Conservation (phyloP, 2,329 filamentous ascomycete genomes). For the Penicillium decumbens region DNA sequence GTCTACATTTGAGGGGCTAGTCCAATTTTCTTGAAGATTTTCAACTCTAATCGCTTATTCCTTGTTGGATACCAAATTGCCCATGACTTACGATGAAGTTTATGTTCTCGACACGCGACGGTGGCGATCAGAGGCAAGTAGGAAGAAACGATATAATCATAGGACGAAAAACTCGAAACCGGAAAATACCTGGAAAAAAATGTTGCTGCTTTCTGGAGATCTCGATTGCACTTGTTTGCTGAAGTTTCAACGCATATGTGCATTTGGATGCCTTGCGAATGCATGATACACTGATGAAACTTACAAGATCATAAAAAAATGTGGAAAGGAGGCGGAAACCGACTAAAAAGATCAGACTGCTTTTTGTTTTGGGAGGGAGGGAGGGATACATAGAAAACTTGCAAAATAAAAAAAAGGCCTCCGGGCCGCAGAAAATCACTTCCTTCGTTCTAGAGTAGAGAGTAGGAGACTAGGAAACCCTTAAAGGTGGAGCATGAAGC, state of each 20-base stretch:
- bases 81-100: not conserved
- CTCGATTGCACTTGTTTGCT: not conserved
- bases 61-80: not conserved
- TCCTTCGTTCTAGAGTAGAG: not conserved
- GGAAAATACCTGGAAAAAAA: not conserved
- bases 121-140: not conserved
- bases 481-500: not conserved
- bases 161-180: not conserved
- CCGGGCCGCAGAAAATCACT: not conserved
- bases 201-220: not conserved
- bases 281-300: not conserved
- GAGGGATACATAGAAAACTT: not conserved
- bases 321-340: not conserved
- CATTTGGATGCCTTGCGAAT: not conserved
- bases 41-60: not conserved
- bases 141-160: no score
- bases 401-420: slow-evolving; percentile 7
- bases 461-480: no score
- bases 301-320: not conserved
- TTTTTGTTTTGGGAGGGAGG: not conserved
- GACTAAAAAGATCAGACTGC: not conserved
- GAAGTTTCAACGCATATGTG: not conserved
- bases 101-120: not conserved
- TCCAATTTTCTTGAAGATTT: not conserved
- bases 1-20: slow-evolving; percentile 13